Conservation (phyloP, 805 yeast genomes). For the Zygotorulaspora chibaensis region DNA sequence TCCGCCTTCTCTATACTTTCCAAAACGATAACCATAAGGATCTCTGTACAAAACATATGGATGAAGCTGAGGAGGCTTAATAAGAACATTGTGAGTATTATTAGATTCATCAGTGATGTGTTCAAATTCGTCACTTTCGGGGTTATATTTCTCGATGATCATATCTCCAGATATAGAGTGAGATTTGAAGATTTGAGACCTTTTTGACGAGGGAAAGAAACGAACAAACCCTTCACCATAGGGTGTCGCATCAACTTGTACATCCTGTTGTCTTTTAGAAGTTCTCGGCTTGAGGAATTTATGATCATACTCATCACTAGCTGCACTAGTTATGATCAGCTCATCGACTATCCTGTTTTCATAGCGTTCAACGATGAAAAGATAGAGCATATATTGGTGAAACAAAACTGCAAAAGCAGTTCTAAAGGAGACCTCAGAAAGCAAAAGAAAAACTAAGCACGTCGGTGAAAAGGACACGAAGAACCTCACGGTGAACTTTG, state of each 20-base stretch:
- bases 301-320: conserved; percentile 56
- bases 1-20: background rate
- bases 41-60: conserved; percentile 7
- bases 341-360: conserved; percentile 52
- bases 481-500: conserved; percentile 49
- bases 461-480: conserved; percentile 59
- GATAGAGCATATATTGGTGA: conserved; percentile 39
- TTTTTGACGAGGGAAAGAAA: conserved; percentile 30
- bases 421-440: conserved; percentile 37
- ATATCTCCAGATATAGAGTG: conserved; percentile 42
- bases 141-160: conserved; percentile 33
- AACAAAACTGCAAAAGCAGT: conserved; percentile 36
- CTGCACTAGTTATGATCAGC: conserved; percentile 54
- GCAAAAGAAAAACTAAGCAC: conserved; percentile 41
- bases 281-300: conserved; percentile 60
- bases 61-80: conserved; percentile 4
- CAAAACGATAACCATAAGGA: conserved; percentile 5
- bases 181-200: conserved; percentile 44
- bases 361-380: conserved; percentile 42
- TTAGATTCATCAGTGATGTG: conserved; percentile 6
- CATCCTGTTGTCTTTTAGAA: conserved; percentile 52
- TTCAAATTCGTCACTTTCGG: conserved; percentile 27
- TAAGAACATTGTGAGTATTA: conserved; percentile 9
- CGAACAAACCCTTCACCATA: conserved; percentile 22
- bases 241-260: conserved; percentile 54